Base-by-base conservation (phyloP, 2,329 filamentous ascomycete species). In the Cordyceps cicadae region DNA sequence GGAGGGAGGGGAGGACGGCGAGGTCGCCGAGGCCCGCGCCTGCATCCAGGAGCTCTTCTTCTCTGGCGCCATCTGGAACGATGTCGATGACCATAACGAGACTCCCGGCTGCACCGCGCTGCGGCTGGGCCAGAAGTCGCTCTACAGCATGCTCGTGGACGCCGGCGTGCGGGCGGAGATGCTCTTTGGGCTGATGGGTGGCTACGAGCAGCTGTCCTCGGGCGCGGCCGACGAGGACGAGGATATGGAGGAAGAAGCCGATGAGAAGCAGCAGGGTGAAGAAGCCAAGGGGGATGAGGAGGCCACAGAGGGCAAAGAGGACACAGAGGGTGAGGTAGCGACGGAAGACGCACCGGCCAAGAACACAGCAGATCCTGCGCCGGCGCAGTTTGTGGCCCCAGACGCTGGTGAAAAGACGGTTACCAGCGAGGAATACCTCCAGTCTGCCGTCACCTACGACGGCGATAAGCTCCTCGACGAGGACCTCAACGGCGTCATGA, bases 61-160 rank as follows among this genome's bases (percentile, higher is more conserved):
- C 69, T 88, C 89, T 66, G 94, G 94, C 37, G 94, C 91, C 12
- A 97, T 97, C 67, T 99, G 94, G 94, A 99, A 99, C 76, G 92
- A 97, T 71, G 79, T 97, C 60, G 91, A 97, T 72, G 76, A 79
- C 66, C 87, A 90, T 67, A 83, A 91, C 67, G 93, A 97, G 79
- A 97, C 94, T 3, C 92, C 94, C 0, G 94, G 92, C 8, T 97
- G 93, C 71, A 77, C 97, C 49, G 94, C 94, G 9, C 79, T 81
- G 62, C 77, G 85, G 29, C 71, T 97, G 26, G 87, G 88, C 0
- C 77, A 89, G 67, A 80, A 75, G 59, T 81, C 84, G 54, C 75
- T 97, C 41, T 97, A 99, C 71, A 83, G 88, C 46, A 74, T 92
- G 61, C 90, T 93, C 71, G 89, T 97, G 8, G 89, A 93, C 70